Base-by-base conservation (phyloP, 139 green algal genomes). In the Limnomonas spitsbergensis region DNA sequence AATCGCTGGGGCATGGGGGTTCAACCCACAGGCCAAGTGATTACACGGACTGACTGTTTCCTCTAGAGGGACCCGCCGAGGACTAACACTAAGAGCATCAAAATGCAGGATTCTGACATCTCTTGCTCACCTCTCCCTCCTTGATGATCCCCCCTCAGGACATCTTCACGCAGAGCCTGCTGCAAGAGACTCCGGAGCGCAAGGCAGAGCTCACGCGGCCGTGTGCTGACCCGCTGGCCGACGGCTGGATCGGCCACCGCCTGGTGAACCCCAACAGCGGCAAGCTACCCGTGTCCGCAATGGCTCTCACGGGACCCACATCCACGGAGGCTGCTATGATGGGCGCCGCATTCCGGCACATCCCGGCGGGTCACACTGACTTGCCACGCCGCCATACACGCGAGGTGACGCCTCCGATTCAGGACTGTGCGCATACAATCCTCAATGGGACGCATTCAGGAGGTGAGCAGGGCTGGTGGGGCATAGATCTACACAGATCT, bases 261-360 rank as follows among this genome's bases (percentile, higher is more conserved):
- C 52, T 81, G 4, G 81, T 87, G 3, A 66, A 82, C 39, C 83
- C 83, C 1, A 76, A 42, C 39, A 53, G 14, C 0, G 82, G 82
- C 40, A 81, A 78, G 47, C 9, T 6, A 32, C 14, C 66, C 3
- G 66, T 69, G 4, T 31, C 20, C 2, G 47, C 36, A 14, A 32
- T 70, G 27, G n/a, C 56, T 14, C 7, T 20, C 27, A 3, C 37
- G 53, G 34, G 36, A 35, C 66, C 66, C 47, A 37, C 40, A 4
- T 78, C 74, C 0, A 40, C 77, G 3, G 2, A 75, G 24, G 4
- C 38, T 2, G 4, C 38, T 2, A 56, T 87, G 36, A 53, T 67
- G 24, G 82, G 78, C 38, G 77, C 75, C 4, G 70, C 70, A 0
- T 84, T 87, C 78, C 73, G 77, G 77, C 32, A 20, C 2, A 36